Evolutionary conservation across 208 protist genomes (phyloP), one percentile per base, ranked within the genome.

Genomic region (Strigomonas culicis): DNA sequence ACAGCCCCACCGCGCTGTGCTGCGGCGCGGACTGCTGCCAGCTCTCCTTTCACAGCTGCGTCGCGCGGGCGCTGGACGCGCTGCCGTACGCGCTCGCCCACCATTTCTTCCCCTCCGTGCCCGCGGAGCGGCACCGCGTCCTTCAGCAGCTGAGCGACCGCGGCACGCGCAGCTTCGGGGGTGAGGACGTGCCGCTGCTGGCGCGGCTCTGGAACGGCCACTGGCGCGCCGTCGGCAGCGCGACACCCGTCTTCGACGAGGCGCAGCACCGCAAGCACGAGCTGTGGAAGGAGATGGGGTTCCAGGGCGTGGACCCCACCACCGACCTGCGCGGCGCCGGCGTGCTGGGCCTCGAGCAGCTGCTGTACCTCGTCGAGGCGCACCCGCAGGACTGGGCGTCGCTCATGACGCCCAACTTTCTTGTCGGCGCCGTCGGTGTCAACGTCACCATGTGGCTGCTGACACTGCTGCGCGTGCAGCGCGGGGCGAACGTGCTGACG

Each of bases 311-410:
- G 4, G 77, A 97, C 64, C 92, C 92, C 1, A 70, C 72, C 1
- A 97, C 89, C 10, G 93, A 97, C 70, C 96, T 97, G 55, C 76
- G 92, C 32, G 88, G 92, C 8, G 86, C 70, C n/a, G 90, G 90
- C 32, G 24, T 90, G 28, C 66, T 96, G 39, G 75, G 72, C 1
- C 79, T 97, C 2, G 30, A 55, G 27, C 88, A 94, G 63, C 79
- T 96, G 41, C 50, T 95, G 0, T 88, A 92, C 75, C 70, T 95
- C 2, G 77, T 72, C 0, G 76, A 90, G 71, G 32, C 72, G 15
- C 64, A 97, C 60, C 81, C 83, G 15, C 30, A 70, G 21, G 34
- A 78, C 47, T 92, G 79, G 73, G 70, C 58, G 44, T 24, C 36
- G 17, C 66, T 80, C 30, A 50, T 71, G 4, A 66, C 50, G 4